Evolutionary conservation across 352 stramenopile genomes (phyloP), one percentile per base, ranked within the genome.

Genomic region (Pythium insidiosum): DNA sequence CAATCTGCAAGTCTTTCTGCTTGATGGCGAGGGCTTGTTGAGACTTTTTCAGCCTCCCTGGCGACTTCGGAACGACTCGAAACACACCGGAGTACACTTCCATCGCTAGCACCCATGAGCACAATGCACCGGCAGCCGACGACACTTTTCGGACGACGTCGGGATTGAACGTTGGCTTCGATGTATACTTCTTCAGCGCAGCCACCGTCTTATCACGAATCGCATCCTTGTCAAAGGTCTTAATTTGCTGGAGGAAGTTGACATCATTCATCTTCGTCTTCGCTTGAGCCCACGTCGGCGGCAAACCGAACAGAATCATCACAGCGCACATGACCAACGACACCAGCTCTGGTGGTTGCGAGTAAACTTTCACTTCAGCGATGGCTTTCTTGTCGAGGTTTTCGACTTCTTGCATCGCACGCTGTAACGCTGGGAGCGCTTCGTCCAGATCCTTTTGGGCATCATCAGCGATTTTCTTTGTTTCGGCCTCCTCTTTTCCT

Each of bases 151-250:
- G 76, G 10, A 91, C 84, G 21, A 96, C 89, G 33, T 97, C 84
- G 0, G 88, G 39, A 36, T 96, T 85, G 53, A 93, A 91, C 5
- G 55, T 68, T 22, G 77, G 75, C 39, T 91, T 91, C 3, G 74
- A 80, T 9, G 78, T 95, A 65, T 94, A 97, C 60, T 97, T 97
- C 48, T 97, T 97, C 11, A 98, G 64, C 47, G 96, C 96, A 15
- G 82, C 90, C 18, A 98, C 86, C 0, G 89, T 93, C 47, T 95
- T 95, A 47, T 91, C 85, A 11, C 75, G 83, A 23, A 98, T 95
- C 23, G 92, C 94, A 48, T 98, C 93, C 50, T 98, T 98, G 70
- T 98, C 94, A 44, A 96, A 98, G 9, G 64, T 83, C 49, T 98
- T 98, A 44, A 98, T 93, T 50, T 98, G 84, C 37, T 88, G 63